A percentile compares a stretch with the other conserved stretches of the same genome.
Evolutionary conservation across 176 grass and related monocot genomes (phyloP).

Genomic region (Cymbopogon citratus): DNA sequence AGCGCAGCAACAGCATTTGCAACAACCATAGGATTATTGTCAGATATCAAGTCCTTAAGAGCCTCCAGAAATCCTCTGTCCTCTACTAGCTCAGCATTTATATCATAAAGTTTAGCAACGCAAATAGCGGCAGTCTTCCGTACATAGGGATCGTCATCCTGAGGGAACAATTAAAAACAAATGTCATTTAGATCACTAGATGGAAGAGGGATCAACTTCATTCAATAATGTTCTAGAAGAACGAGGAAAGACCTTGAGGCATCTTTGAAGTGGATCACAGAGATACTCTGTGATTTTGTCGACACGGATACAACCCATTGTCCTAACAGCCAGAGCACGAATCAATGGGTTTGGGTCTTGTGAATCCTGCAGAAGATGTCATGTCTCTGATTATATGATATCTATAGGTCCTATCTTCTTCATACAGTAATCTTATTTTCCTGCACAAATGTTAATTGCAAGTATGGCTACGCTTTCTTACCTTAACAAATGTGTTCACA

Average conservation of each 20-base stretch:
- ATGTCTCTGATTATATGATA: neutral
- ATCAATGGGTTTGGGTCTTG: constrained; percentile 99
- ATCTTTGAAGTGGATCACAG: constrained; percentile 98
- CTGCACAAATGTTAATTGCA: neutral
- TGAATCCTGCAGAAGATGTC: constrained; percentile 63
- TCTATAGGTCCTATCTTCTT: neutral
- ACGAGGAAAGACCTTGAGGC: constrained; percentile 69
- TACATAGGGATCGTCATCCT: constrained; percentile 99
- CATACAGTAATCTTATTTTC: neutral
- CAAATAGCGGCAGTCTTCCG: constrained; percentile 98
- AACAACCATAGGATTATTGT: constrained; percentile 99
- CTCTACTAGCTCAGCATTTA: constrained; percentile 96
- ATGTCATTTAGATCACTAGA: neutral
- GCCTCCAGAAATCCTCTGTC: constrained; percentile 95
- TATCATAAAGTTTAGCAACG: constrained; percentile 98
- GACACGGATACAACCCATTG: constrained; percentile 99
- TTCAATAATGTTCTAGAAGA: constrained; percentile 9
- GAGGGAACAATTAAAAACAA: constrained; percentile 26
- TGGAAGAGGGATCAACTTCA: neutral
- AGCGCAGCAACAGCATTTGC: constrained; percentile 99
- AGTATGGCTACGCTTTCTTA: constrained; percentile 27
- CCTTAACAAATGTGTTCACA: constrained; percentile 99
- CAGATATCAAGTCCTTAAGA: constrained; percentile 92
- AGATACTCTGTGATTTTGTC: constrained; percentile 99
- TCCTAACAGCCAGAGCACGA: constrained; percentile 97